Conservation (phyloP, 306 rosid genomes). For the Ormosia semicastrata region DNA sequence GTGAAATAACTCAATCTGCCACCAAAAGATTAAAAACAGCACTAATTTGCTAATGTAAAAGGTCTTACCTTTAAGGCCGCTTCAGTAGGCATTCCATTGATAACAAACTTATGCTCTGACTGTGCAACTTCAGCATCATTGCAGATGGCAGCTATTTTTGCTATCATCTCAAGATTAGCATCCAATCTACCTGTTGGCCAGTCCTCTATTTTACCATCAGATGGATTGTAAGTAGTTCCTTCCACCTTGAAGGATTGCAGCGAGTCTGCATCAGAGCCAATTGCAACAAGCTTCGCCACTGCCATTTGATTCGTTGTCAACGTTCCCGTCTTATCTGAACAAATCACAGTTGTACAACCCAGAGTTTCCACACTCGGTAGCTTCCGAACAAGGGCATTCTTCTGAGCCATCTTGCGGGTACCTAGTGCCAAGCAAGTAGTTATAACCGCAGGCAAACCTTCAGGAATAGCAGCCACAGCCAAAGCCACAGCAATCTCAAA, state of each 20-base stretch:
- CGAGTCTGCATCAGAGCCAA: slow-evolving; percentile 41
- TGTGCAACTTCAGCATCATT: slow-evolving; percentile 63
- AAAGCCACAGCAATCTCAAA: slow-evolving; percentile 64
- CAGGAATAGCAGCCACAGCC: slow-evolving; percentile 68
- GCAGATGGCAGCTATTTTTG: slow-evolving; percentile 68
- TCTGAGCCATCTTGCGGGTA: slow-evolving; percentile 61
- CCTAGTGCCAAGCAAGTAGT: slow-evolving; percentile 56
- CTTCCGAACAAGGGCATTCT: slow-evolving; percentile 71
- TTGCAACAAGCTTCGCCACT: slow-evolving; percentile 65
- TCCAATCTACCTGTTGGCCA: slow-evolving; percentile 62
- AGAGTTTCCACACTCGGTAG: slow-evolving; percentile 64
- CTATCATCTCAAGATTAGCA: slow-evolving; percentile 70
- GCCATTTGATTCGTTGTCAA: slow-evolving; percentile 80
- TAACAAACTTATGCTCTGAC: slow-evolving; percentile 56
- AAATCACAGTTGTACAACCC: slow-evolving; percentile 60
- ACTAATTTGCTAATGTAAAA: slow-evolving; percentile 9
- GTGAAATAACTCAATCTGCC: background rate
- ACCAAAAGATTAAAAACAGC: background rate
- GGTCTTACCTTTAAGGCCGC: slow-evolving; percentile 65
- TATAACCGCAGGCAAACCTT: slow-evolving; percentile 59
- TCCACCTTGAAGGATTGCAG: slow-evolving; percentile 66
- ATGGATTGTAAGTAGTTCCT: slow-evolving; percentile 72
- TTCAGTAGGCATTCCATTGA: slow-evolving; percentile 80
- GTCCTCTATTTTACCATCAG: slow-evolving; percentile 61
- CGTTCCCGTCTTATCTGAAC: slow-evolving; percentile 61